Evolutionary conservation across 352 stramenopile species (phyloP).

Genomic region (Phytophthora ohioensis): DNA sequence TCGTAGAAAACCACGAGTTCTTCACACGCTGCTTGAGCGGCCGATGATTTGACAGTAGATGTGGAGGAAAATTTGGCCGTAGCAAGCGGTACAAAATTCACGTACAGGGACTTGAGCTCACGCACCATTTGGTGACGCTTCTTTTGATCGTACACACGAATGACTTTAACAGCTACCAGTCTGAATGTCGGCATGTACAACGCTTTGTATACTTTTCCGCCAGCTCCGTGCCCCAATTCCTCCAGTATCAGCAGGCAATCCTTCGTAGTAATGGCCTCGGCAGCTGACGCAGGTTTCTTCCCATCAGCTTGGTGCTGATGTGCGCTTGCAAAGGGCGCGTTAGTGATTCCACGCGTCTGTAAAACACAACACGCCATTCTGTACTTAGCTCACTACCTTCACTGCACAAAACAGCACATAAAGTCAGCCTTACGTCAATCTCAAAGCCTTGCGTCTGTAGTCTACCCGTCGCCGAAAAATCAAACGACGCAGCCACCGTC

Average conservation of each 20-base stretch:
- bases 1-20: constrained; percentile 94
- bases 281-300: constrained; percentile 24
- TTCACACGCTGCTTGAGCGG: constrained; percentile 60
- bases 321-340: constrained; percentile 59
- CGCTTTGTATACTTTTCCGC: constrained; percentile 91
- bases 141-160: constrained; percentile 89
- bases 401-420: not conserved
- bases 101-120: constrained; percentile 87
- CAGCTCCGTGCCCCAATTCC: constrained; percentile 83
- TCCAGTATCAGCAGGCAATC: constrained; percentile 77
- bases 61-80: constrained; percentile 37
- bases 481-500: constrained; percentile 73
- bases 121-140: constrained; percentile 91
- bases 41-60: not conserved
- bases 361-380: constrained; percentile 16
- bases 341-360: constrained; percentile 81
- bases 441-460: constrained; percentile 88
- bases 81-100: constrained; percentile 79
- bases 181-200: constrained; percentile 91
- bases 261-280: constrained; percentile 52
- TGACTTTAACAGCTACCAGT: constrained; percentile 91
- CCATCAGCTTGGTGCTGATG: constrained; percentile 14
- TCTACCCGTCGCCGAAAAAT: constrained; percentile 79
- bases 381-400: not conserved
- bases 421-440: constrained; percentile 67